Evolutionary conservation across 2,329 filamentous ascomycete species (phyloP), one percentile per base, ranked within the genome.

Genomic region (Exophiala xenobiotica): DNA sequence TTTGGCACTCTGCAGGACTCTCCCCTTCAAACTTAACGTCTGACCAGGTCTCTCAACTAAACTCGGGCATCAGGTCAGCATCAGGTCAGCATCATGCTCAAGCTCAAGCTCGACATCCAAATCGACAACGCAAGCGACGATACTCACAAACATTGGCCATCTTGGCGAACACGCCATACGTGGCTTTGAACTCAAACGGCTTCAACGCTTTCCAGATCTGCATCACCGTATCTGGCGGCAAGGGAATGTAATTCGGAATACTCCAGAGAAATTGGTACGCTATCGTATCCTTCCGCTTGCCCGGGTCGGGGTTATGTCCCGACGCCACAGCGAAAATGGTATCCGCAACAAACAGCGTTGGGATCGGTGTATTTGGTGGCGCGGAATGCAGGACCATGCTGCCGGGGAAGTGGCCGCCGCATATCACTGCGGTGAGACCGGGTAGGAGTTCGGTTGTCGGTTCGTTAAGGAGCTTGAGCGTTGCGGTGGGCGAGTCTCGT

Each of bases 381-480:
- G 55, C 51, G 8, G 56, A 58, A 50, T 63, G 61, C 54, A 88
- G 64, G 2, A 90, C 81, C 53, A 86, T 69, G 58, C 83, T 88
- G 0, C 89, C 89, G 0, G 86, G 85, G 62, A 93, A 93, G 70
- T 95, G 88, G 0, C 89, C 89, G 0, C 88, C 87, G 0, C 85
- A 75, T 67, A 89, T 88, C 45, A 92, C 74, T 0, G 80, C 81
- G 24, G 72, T 78, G 3, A 85, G 75, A 0, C 79, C 82, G 0
- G 56, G 59, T 3, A 58, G 49, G 19, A 66, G 56, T 20, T 57
- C 52, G 7, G 54, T 56, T 26, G 40, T 42, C 45, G 52, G 43
- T 19, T 59, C 38, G 41, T 45, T 38, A n/a, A 51, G 65, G 24
- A 46, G 67, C 51, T 3, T 77, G 73, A 6, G 71, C 29, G 12